These are phyloP conservation scores for Cyclotella baltica DNA, from an alignment of 108 stramenopile genomes.

Conservation along the genomic window DNA sequence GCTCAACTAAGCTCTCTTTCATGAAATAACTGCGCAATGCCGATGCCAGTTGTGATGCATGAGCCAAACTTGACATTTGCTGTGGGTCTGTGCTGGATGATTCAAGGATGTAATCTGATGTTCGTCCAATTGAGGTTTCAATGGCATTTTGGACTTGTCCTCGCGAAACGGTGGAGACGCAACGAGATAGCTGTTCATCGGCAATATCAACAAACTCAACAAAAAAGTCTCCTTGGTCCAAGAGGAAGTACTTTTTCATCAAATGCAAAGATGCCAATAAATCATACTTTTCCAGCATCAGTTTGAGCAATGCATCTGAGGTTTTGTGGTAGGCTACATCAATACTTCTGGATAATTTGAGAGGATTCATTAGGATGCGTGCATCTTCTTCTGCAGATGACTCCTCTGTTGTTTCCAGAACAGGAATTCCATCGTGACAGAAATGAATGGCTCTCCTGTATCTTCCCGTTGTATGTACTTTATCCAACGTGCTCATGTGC, in stretches of 20 bases:
- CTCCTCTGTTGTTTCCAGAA: slow-evolving; percentile 1
- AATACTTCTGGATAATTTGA: slow-evolving; percentile 66
- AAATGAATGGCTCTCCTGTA: slow-evolving; percentile 92
- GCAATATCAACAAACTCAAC: slow-evolving; percentile 95
- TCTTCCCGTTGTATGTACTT: slow-evolving; percentile 89
- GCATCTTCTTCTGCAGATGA: slow-evolving; percentile 31
- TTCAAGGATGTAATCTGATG: slow-evolving; percentile 16
- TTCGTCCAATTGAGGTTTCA: slow-evolving; percentile 54
- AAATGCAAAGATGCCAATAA: slow-evolving; percentile 74
- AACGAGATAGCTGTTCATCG: slow-evolving; percentile 83
- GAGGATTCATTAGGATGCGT: slow-evolving; percentile 40
- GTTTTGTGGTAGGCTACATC: slow-evolving; percentile 76
- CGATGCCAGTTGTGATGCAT: slow-evolving; percentile 46
- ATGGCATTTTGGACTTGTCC: slow-evolving; percentile 91
- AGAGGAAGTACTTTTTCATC: slow-evolving; percentile 95
- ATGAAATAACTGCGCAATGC: slow-evolving; percentile 65
- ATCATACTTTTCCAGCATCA: slow-evolving; percentile 72
- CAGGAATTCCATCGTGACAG: slow-evolving; percentile 45
- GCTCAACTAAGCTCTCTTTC: slow-evolving; percentile 63
- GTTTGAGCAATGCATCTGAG: slow-evolving; percentile 67
- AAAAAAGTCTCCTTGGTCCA: slow-evolving; percentile 98
- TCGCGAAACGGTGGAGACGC: slow-evolving; percentile 57
- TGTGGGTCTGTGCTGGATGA: background rate
- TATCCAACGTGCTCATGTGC: slow-evolving; percentile 52
- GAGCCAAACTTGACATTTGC: background rate